Conservation (phyloP, 768 basidiomycete species). For the Lactarius deliciosus region DNA sequence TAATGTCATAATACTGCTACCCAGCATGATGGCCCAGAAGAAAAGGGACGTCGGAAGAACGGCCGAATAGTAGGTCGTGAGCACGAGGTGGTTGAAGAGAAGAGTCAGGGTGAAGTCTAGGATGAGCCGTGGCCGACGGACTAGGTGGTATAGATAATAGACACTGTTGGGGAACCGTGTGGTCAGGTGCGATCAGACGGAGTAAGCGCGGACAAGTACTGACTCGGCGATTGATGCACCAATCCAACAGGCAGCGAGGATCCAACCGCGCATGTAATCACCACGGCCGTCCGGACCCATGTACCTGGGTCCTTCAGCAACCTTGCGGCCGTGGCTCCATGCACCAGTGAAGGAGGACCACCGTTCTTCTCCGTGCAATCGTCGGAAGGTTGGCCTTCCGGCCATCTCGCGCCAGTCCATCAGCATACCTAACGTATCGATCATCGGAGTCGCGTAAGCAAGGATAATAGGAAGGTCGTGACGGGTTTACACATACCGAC, state of each 20-base stretch:
- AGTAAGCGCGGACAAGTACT: slow-evolving; percentile 48
- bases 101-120: slow-evolving; percentile 94
- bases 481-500: slow-evolving; percentile 53
- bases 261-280: slow-evolving; percentile 86
- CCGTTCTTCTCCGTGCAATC: slow-evolving; percentile 58
- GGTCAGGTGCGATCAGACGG: slow-evolving; percentile 20
- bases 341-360: slow-evolving; percentile 70
- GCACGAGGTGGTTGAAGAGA: slow-evolving; percentile 85
- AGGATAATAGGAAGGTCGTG: neutral
- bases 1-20: slow-evolving; percentile 70
- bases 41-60: slow-evolving; percentile 85
- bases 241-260: slow-evolving; percentile 86
- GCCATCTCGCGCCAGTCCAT: slow-evolving; percentile 99
- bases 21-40: slow-evolving; percentile 84
- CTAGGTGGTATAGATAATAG: slow-evolving; percentile 80
- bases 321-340: slow-evolving; percentile 78
- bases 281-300: slow-evolving; percentile 64
- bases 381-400: slow-evolving; percentile 71
- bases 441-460: slow-evolving; percentile 14
- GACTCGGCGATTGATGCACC: slow-evolving; percentile 82
- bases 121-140: slow-evolving; percentile 90
- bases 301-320: slow-evolving; percentile 57
- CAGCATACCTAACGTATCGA: slow-evolving; percentile 61
- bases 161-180: slow-evolving; percentile 43
- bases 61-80: slow-evolving; percentile 90